Evolutionary conservation across 2,329 filamentous ascomycete species (phyloP).

Genomic region (Calonectria hongkongensis): DNA sequence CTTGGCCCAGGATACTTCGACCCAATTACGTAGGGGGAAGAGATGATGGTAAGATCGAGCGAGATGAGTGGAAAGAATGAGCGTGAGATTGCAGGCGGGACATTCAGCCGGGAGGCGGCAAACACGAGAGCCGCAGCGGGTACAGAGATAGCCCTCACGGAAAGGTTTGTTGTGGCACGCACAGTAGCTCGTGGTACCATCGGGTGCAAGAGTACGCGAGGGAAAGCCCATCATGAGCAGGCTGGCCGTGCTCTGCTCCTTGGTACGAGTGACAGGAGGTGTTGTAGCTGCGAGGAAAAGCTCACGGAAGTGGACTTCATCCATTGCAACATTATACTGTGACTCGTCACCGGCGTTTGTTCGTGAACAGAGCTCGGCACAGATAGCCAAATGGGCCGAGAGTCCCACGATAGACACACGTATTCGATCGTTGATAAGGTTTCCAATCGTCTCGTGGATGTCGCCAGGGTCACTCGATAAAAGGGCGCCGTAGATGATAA

Average conservation of each 20-base stretch:
- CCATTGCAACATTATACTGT: constrained; percentile 88
- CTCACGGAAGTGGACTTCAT: constrained; percentile 86
- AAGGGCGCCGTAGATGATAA: constrained; percentile 93
- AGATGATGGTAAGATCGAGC: constrained; percentile 95
- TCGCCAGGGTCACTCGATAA: constrained; percentile 95
- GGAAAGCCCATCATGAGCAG: constrained; percentile 99
- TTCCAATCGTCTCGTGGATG: constrained; percentile 91
- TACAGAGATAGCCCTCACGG: constrained; percentile 92
- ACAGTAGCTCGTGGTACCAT: constrained; percentile 82
- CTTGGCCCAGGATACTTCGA: constrained; percentile 88
- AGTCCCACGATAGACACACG: constrained; percentile 93
- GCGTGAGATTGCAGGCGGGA: constrained; percentile 90
- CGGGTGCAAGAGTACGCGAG: constrained; percentile 84
- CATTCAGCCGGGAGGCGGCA: constrained; percentile 94
- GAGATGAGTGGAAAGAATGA: constrained; percentile 95
- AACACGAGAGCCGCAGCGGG: constrained; percentile 90
- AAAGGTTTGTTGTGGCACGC: constrained; percentile 91
- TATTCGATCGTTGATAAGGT: constrained; percentile 87
- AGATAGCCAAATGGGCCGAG: constrained; percentile 93
- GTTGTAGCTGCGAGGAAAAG: constrained; percentile 93
- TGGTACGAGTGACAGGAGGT: constrained; percentile 86
- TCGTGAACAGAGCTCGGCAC: constrained; percentile 88
- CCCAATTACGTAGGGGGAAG: constrained; percentile 93
- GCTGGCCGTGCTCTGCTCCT: constrained; percentile 74
- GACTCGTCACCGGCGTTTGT: constrained; percentile 88